A percentile compares a stretch with the other conserved stretches of the same genome.
phyloP scores from a whole-genome alignment of 305 asterid species.

The Salvia sclarea region DNA sequence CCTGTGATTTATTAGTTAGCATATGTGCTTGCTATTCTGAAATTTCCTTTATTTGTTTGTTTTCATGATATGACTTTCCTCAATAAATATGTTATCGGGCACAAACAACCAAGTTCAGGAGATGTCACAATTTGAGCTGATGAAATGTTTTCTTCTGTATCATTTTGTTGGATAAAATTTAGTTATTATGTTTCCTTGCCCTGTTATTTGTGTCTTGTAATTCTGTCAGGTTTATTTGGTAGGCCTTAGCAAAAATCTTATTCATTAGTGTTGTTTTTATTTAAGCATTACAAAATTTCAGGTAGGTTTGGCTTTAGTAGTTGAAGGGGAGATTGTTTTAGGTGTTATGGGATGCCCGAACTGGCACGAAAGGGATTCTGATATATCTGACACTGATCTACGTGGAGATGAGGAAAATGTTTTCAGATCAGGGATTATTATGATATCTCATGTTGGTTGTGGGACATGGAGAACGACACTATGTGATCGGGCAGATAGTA shows the following conservation, averaged over 20 bases:
- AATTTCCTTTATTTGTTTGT: neutral
- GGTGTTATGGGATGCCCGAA: slow-evolving; percentile 99
- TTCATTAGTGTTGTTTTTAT: slow-evolving; percentile 5
- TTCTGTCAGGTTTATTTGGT: slow-evolving; percentile 10
- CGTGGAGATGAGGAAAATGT: slow-evolving; percentile 37
- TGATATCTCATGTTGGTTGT: slow-evolving; percentile 85
- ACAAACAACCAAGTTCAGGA: neutral
- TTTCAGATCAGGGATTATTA: slow-evolving; percentile 61
- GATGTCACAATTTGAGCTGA: neutral
- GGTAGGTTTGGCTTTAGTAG: slow-evolving; percentile 97
- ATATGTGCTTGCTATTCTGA: neutral
- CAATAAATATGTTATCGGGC: neutral
- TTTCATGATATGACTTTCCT: neutral
- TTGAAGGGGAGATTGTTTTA: slow-evolving; percentile 81
- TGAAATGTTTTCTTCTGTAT: neutral
- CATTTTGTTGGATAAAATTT: neutral
- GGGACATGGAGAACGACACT: slow-evolving; percentile 83
- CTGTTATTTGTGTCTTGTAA: slow-evolving; percentile 5
- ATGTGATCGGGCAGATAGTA: slow-evolving; percentile 33
- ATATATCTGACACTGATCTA: slow-evolving; percentile 26
- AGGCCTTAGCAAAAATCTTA: neutral
- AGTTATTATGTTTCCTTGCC: slow-evolving; percentile 2
- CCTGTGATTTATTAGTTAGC: neutral
- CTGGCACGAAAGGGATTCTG: slow-evolving; percentile 56
- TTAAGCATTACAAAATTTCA: slow-evolving; percentile 38